These are phyloP conservation scores for Mucor racemosus DNA, from an alignment of 371 early-diverging fungal genomes.

Conservation along the genomic window DNA sequence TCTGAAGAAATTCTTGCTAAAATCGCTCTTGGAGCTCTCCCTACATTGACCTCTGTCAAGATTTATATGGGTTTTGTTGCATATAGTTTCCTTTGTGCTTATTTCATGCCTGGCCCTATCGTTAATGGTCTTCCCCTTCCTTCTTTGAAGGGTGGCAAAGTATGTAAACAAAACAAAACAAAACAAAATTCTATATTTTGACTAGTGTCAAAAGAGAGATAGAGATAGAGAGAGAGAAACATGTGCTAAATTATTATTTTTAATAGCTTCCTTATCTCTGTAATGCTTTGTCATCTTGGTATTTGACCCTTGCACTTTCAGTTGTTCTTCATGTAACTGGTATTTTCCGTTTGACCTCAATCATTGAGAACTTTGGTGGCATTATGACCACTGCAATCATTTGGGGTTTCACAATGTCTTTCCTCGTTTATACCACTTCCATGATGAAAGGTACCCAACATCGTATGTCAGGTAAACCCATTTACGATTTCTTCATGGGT, in stretches of 20 bases:
- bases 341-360: constrained; percentile 56
- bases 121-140: constrained; percentile 74
- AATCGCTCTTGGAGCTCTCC: constrained; percentile 51
- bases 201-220: not conserved
- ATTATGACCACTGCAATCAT: constrained; percentile 65
- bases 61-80: constrained; percentile 66
- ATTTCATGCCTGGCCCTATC: constrained; percentile 71
- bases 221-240: too few relatives aligned
- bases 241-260: not conserved
- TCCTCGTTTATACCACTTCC: constrained; percentile 45
- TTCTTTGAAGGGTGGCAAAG: constrained; percentile 61
- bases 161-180: constrained; percentile 33
- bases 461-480: constrained; percentile 73
- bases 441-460: constrained; percentile 47
- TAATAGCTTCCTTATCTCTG: constrained; percentile 60
- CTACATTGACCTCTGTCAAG: constrained; percentile 57
- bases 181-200: constrained; percentile 1
- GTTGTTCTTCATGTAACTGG: constrained; percentile 55
- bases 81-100: constrained; percentile 63
- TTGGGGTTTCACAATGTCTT: constrained; percentile 59
- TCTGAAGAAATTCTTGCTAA: constrained; percentile 49
- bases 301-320: constrained; percentile 51
- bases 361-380: constrained; percentile 66
- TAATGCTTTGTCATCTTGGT: constrained; percentile 64
- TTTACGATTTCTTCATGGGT: constrained; percentile 85